phyloP scores from a whole-genome alignment of 2,329 filamentous ascomycete species.

The Fusarium lateritium region DNA sequence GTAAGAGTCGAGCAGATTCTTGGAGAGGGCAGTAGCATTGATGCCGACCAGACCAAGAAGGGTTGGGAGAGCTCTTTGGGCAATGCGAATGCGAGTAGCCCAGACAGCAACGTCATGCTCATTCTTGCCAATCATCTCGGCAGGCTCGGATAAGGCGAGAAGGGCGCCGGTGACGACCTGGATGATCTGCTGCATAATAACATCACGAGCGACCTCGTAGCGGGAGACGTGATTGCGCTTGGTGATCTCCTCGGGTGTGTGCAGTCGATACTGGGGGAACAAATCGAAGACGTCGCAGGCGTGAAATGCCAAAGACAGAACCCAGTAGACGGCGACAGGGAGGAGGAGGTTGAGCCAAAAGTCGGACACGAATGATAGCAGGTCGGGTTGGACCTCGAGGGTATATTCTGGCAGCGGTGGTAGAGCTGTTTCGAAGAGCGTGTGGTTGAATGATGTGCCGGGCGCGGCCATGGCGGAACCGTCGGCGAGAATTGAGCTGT shows the following conservation, averaged over 20 bases:
- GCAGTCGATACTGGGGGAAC: slow-evolving; percentile 91
- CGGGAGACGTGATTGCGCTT: slow-evolving; percentile 90
- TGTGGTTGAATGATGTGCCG: slow-evolving; percentile 60
- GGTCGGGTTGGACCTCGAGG: slow-evolving; percentile 76
- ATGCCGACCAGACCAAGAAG: slow-evolving; percentile 81
- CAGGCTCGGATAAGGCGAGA: slow-evolving; percentile 79
- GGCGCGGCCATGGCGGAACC: slow-evolving; percentile 57
- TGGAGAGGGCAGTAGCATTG: slow-evolving; percentile 81
- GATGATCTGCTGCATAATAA: slow-evolving; percentile 91
- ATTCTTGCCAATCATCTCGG: slow-evolving; percentile 82
- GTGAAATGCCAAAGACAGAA: slow-evolving; percentile 88
- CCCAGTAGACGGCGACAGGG: slow-evolving; percentile 91
- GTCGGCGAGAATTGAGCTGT: slow-evolving; percentile 50
- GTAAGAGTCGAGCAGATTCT: slow-evolving; percentile 79
- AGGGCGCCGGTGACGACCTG: slow-evolving; percentile 81
- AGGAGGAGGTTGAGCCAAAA: slow-evolving; percentile 81
- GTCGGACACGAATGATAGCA: slow-evolving; percentile 86
- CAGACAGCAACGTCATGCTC: slow-evolving; percentile 91
- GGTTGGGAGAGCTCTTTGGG: slow-evolving; percentile 82
- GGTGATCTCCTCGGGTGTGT: slow-evolving; percentile 92
- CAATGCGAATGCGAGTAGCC: slow-evolving; percentile 85
- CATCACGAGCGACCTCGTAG: slow-evolving; percentile 90
- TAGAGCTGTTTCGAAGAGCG: slow-evolving; percentile 71
- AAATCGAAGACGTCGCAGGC: slow-evolving; percentile 86
- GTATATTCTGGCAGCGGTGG: slow-evolving; percentile 90